These are phyloP conservation scores for Cydonia oblonga DNA, from an alignment of 331 rosid genomes.

Conservation along the genomic window DNA sequence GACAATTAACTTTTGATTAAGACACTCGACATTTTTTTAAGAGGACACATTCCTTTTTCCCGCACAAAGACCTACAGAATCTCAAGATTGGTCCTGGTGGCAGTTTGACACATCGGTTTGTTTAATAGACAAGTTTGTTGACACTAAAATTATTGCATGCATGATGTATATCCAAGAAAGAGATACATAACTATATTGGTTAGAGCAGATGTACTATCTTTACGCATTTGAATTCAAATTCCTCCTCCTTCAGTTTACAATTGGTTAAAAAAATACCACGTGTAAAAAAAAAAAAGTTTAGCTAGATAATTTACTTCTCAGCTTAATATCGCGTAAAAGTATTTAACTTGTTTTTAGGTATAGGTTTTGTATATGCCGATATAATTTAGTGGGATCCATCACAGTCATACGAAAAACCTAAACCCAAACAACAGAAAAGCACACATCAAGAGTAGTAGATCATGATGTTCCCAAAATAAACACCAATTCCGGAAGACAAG, in stretches of 20 bases:
- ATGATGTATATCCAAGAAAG: not conserved
- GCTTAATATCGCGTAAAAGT: too few species aligned
- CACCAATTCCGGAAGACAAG: constrained; percentile 29
- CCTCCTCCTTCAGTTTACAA: too few species aligned
- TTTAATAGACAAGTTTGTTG: too few species aligned
- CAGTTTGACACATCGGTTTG: not conserved
- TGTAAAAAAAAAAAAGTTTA: too few species aligned
- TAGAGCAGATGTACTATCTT: too few species aligned
- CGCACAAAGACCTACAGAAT: not conserved
- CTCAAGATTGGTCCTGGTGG: not conserved
- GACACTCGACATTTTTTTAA: not conserved
- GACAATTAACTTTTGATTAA: not conserved
- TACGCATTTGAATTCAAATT: too few species aligned
- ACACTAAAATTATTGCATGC: not conserved
- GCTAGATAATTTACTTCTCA: too few species aligned
- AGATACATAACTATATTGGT: too few species aligned
- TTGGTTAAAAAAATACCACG: too few species aligned
- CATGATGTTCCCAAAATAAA: constrained; percentile 35
- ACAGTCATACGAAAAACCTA: not conserved
- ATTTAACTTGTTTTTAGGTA: not conserved
- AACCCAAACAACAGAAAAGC: not conserved
- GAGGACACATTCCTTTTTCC: not conserved
- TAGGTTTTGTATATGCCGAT: not conserved
- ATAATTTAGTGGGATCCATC: not conserved
- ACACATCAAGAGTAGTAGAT: constrained; percentile 34